Conservation (phyloP, 331 rosid genomes). For the Quercus lobata region DNA sequence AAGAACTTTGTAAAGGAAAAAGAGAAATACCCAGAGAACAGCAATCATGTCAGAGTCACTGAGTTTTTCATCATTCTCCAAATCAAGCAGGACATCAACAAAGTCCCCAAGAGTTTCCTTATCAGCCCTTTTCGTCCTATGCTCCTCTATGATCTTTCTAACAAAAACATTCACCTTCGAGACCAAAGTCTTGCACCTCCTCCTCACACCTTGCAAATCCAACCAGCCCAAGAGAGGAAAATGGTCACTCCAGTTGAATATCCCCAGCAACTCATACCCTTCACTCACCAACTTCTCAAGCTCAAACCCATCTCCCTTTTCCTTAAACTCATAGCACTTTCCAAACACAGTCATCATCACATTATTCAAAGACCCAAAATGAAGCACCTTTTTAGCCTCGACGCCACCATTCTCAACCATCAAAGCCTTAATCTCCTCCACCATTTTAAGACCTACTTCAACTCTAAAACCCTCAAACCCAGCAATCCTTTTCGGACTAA, state of each 20-base stretch:
- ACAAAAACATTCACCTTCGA: slow-evolving; percentile 53
- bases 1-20: neutral
- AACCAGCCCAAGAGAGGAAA: slow-evolving; percentile 60
- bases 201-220: slow-evolving; percentile 69
- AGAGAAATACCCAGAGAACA: slow-evolving; percentile 61
- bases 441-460: slow-evolving; percentile 39
- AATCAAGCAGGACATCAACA: slow-evolving; percentile 78
- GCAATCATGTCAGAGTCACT: slow-evolving; percentile 75
- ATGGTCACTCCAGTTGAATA: slow-evolving; percentile 73
- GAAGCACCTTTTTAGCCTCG: slow-evolving; percentile 46
- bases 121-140: slow-evolving; percentile 25
- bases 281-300: slow-evolving; percentile 55
- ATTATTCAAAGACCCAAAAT: slow-evolving; percentile 62
- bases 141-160: slow-evolving; percentile 59
- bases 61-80: slow-evolving; percentile 50
- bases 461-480: slow-evolving; percentile 29
- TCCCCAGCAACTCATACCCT: slow-evolving; percentile 73
- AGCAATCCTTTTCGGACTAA: slow-evolving; percentile 37
- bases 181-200: slow-evolving; percentile 46
- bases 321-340: slow-evolving; percentile 38
- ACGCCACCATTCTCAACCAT: slow-evolving; percentile 33
- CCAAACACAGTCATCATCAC: slow-evolving; percentile 79
- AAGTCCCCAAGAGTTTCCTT: slow-evolving; percentile 38
- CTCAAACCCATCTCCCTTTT: slow-evolving; percentile 29
- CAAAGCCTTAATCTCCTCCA: slow-evolving; percentile 5